Evolutionary conservation across 306 rosid genomes (phyloP), one percentile per base, ranked within the genome.

Genomic region (Lotus japonicus): DNA sequence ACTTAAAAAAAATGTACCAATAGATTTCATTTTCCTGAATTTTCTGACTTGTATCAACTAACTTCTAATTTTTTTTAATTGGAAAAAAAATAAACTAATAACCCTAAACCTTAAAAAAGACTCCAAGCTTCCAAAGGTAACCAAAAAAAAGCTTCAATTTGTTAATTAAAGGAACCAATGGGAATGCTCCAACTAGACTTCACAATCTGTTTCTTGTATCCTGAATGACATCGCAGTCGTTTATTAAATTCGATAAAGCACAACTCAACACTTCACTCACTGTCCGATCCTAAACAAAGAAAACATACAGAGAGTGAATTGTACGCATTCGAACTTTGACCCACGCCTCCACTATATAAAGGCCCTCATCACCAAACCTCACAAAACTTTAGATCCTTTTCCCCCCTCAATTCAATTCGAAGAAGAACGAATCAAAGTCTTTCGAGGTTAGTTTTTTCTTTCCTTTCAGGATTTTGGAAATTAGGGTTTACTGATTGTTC

Each of bases 261-360:
- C 92, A 84, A 21, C 11, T 15, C 7, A 26, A 11, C 10, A 6
- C 45, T 3, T 23, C 14, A 11, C 6, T 0, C 0, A 1, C 87
- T 89, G 87, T 82, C n/a, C 13, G 81, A 80, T 86, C 7, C 1
- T 0, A 1, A n/a, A n/a, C 13, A 5, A 61, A 72, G 78, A n/a
- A n/a, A n/a, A n/a, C n/a, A n/a, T n/a, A n/a, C n/a, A n/a, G n/a
- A 86, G 84, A 87, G 5, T 21, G 5, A 57, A 68, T 84, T 53
- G 3, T 52, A 52, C 9, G 87, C 92, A 83, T 84, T 35, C 48
- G 85, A 71, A 81, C 62, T 4, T 2, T 60, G 4, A n/a, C 4
- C 0, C 17, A 42, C 14, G 10, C 42, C 4, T 12, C 55, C 14
- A 45, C 49, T 54, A 82, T 84, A 75, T 59, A 84, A 75, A 84